A percentile compares a stretch with the other conserved stretches of the same genome.
Evolutionary conservation across 2,329 filamentous ascomycete species (phyloP).

Genomic region (Fusarium citri): DNA sequence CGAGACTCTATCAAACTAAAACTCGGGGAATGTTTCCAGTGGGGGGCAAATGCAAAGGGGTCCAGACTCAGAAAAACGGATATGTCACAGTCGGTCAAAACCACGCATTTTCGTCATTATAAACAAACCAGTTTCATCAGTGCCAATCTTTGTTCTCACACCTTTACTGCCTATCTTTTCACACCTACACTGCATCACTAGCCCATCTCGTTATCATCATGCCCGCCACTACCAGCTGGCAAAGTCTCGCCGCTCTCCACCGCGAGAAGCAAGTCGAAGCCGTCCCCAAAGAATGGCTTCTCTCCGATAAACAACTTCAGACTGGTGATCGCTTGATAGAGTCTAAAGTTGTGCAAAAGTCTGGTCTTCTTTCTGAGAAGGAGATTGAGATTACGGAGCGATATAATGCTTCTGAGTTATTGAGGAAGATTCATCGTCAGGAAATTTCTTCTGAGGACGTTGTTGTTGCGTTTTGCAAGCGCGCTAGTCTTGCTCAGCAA

Average conservation of each 20-base stretch:
- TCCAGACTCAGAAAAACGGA: background rate
- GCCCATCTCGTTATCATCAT: conserved; percentile 1
- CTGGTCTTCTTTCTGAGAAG: conserved; percentile 22
- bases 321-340: conserved; percentile 20
- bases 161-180: background rate
- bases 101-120: background rate
- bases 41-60: background rate
- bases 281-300: conserved; percentile 27
- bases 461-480: conserved; percentile 36
- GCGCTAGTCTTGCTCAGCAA: conserved; percentile 41
- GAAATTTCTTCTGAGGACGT: conserved; percentile 38
- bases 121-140: background rate
- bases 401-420: conserved; percentile 27
- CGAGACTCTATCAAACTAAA: background rate
- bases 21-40: background rate
- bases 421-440: conserved; percentile 20
- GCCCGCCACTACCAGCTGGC: conserved; percentile 33
- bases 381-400: conserved; percentile 33
- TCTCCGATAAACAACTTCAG: conserved; percentile 17
- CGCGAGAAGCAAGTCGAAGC: conserved; percentile 29
- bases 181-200: background rate
- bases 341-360: conserved; percentile 17
- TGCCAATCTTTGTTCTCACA: background rate
- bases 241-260: conserved; percentile 36
- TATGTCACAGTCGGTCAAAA: background rate